Conservation (phyloP, 176 grass and related monocot species). For the Zizania latifolia region DNA sequence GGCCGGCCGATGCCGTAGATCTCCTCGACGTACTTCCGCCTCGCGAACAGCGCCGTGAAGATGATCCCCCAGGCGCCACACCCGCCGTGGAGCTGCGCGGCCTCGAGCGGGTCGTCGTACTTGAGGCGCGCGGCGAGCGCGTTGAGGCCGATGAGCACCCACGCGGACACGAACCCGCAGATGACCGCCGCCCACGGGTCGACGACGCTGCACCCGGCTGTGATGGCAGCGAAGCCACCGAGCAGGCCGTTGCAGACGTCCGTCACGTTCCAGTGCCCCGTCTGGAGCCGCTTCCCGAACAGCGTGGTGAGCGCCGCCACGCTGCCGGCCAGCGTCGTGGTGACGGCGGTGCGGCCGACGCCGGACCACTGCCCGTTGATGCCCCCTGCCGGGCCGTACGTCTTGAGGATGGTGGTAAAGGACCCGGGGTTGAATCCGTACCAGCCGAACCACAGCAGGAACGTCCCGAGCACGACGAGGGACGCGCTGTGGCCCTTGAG, state of each 20-base stretch:
- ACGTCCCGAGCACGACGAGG: constrained; percentile 26
- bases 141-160: constrained; percentile 30
- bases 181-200: constrained; percentile 33
- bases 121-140: not conserved
- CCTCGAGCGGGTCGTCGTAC: constrained; percentile 26
- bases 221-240: constrained; percentile 26
- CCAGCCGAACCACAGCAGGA: constrained; percentile 40
- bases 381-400: constrained; percentile 9
- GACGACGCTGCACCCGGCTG: constrained; percentile 24
- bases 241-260: constrained; percentile 29
- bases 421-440: constrained; percentile 31
- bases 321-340: constrained; percentile 21
- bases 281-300: constrained; percentile 16
- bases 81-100: constrained; percentile 28
- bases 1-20: not conserved
- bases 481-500: constrained; percentile 21
- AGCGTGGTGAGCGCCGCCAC: constrained; percentile 23
- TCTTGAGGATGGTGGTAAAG: constrained; percentile 23
- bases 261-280: constrained; percentile 18
- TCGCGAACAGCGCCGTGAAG: constrained; percentile 29
- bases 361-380: constrained; percentile 36
- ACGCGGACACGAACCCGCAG: constrained; percentile 34
- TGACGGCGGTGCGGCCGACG: constrained; percentile 31
- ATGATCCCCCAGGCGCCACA: constrained; percentile 32
- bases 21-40: not conserved